Conservation (phyloP, 2,329 filamentous ascomycete genomes). For the Thielaviopsis ethacetica region DNA sequence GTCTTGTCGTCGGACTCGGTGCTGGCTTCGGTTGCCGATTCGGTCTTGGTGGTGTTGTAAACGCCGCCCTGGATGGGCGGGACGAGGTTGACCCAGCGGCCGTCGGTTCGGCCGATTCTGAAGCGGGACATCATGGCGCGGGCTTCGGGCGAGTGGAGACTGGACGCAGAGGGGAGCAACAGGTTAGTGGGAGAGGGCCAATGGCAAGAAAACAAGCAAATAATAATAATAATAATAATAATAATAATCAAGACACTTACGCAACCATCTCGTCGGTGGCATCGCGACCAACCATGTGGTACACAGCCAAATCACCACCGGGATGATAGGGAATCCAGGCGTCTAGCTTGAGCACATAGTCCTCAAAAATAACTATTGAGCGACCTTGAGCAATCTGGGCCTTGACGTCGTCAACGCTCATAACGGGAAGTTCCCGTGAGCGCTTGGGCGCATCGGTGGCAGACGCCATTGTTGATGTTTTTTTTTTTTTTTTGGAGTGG, state of each 20-base stretch:
- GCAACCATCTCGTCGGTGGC: slow-evolving; percentile 87
- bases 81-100: slow-evolving; percentile 71
- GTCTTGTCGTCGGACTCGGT: slow-evolving; percentile 1
- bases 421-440: slow-evolving; percentile 19
- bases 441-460: slow-evolving; percentile 10
- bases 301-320: slow-evolving; percentile 77
- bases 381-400: slow-evolving; percentile 67
- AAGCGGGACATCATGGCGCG: slow-evolving; percentile 63
- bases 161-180: slow-evolving; percentile 20
- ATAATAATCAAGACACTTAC: slow-evolving; percentile 39
- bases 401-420: slow-evolving; percentile 34
- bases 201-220: neutral
- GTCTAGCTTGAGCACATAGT: slow-evolving; percentile 72
- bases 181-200: neutral
- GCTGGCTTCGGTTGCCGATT: slow-evolving; percentile 4
- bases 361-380: slow-evolving; percentile 65
- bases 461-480: neutral
- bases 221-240: no score
- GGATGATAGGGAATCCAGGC: slow-evolving; percentile 81
- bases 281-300: slow-evolving; percentile 86
- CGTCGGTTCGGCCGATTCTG: slow-evolving; percentile 67
- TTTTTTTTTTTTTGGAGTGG: neutral
- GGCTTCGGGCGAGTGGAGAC: slow-evolving; percentile 69
- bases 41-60: slow-evolving; percentile 33
- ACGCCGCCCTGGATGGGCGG: slow-evolving; percentile 83